Conservation (phyloP, 495 filamentous ascomycete species). For the Cercophora sp. region DNA sequence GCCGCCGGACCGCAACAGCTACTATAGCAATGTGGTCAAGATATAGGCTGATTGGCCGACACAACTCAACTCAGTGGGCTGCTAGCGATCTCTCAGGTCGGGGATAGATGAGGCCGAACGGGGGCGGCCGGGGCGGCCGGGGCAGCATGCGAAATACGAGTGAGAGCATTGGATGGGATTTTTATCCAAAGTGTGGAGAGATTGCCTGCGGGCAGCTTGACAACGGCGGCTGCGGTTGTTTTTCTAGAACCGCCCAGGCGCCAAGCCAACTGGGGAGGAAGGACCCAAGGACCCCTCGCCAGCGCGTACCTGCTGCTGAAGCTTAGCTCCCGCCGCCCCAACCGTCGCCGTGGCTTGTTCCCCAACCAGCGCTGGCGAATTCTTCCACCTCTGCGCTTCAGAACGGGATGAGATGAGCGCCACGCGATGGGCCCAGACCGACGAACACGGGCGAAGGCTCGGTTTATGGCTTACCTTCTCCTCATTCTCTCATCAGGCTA, state of each 20-base stretch:
- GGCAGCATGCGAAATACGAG: conserved; percentile 11
- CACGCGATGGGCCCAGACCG: background rate
- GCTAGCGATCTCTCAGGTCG: conserved; percentile 9
- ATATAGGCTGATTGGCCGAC: conserved; percentile 30
- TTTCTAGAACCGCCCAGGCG: conserved; percentile 20
- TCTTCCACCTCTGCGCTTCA: no score
- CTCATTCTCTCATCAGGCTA: conserved; percentile 3
- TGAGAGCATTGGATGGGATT: conserved; percentile 14
- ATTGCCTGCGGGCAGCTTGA: conserved; percentile 14
- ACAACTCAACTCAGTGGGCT: conserved; percentile 3
- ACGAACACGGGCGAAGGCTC: background rate
- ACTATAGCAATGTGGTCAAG: conserved; percentile 24
- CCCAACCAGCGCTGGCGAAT: no score
- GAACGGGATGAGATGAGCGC: background rate
- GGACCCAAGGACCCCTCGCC: conserved; percentile 10
- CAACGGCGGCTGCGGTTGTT: conserved; percentile 17
- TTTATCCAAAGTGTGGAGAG: conserved; percentile 35
- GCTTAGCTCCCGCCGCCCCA: background rate
- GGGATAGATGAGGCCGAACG: conserved; percentile 25
- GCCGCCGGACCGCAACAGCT: conserved; percentile 29
- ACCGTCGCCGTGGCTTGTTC: no score
- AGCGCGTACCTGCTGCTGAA: background rate
- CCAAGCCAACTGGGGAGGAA: conserved; percentile 2
- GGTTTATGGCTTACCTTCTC: background rate
- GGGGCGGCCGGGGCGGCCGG: conserved; percentile 11